Evolutionary conservation across 2,329 filamentous ascomycete species (phyloP).

Genomic region (Neonectria ditissima): DNA sequence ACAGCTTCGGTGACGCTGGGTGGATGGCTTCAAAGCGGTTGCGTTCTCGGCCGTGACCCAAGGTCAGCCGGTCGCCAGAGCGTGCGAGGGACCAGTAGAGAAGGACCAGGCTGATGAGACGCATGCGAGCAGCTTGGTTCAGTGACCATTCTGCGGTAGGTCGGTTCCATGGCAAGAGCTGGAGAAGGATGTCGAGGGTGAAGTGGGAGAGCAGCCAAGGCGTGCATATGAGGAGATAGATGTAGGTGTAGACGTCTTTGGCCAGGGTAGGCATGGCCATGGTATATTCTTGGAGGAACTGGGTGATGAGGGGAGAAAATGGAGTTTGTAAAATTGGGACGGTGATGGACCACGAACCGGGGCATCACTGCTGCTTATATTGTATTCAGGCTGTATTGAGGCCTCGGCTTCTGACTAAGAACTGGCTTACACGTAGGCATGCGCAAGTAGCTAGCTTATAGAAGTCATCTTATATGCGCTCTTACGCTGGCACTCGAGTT

Average conservation of each 20-base stretch:
- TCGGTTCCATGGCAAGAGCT: constrained; percentile 24
- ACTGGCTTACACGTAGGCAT: no score
- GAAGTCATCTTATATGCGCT: no score
- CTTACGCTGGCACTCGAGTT: no score
- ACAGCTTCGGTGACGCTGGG: constrained; percentile 32
- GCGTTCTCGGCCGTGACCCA: constrained; percentile 27
- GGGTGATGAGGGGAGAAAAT: no score
- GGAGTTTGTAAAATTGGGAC: no score
- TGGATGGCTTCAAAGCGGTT: constrained; percentile 35
- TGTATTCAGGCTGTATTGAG: no score
- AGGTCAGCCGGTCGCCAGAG: constrained; percentile 24
- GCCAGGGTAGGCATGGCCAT: constrained; percentile 5
- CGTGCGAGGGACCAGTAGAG: constrained; percentile 38
- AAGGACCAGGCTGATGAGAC: constrained; percentile 31
- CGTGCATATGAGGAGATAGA: constrained; percentile 5
- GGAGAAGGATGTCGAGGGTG: constrained; percentile 29
- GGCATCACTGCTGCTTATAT: no score
- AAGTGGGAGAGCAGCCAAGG: constrained; percentile 38
- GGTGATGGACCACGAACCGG: no score
- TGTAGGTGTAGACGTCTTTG: neutral
- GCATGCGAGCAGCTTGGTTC: constrained; percentile 35
- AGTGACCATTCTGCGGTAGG: constrained; percentile 28
- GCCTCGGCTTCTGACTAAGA: no score
- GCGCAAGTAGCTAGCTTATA: no score
- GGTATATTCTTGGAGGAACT: neutral